Conservation (phyloP, 2,329 filamentous ascomycete species). For the Onygena corvina region DNA sequence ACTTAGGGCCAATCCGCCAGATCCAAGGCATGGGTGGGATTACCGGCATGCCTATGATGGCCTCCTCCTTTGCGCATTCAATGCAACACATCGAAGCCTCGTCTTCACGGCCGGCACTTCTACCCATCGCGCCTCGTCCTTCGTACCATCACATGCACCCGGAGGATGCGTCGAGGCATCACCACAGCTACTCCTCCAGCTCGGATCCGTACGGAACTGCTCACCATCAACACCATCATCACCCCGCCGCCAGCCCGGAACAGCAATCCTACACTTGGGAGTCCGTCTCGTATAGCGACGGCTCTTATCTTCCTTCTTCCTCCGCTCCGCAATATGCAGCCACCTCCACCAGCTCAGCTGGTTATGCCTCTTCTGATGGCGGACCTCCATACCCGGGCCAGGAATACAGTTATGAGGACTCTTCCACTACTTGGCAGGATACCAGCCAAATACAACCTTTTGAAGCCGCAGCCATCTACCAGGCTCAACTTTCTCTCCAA, state of each 20-base stretch:
- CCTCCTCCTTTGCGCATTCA: constrained; percentile 9
- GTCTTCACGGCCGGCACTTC: constrained; percentile 10
- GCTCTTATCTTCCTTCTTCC: neutral
- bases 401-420: neutral
- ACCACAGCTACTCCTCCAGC: neutral
- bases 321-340: neutral
- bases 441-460: constrained; percentile 3
- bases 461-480: constrained; percentile 4
- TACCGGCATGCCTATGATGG: constrained; percentile 8
- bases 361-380: neutral
- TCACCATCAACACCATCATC: no score
- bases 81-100: constrained; percentile 11
- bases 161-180: neutral
- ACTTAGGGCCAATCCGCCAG: constrained; percentile 17
- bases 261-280: constrained; percentile 1
- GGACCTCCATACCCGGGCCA: neutral
- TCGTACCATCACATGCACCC: constrained; percentile 3
- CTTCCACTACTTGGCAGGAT: neutral
- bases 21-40: constrained; percentile 13
- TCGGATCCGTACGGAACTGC: neutral
- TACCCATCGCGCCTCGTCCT: constrained; percentile 17
- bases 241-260: neutral
- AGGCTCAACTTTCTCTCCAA: constrained; percentile 9
- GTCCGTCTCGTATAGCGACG: constrained; percentile 1
- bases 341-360: neutral